These are phyloP conservation scores for Pseudogymnoascus sp. DNA, from an alignment of 2,329 filamentous ascomycete species.

Conservation along the genomic window DNA sequence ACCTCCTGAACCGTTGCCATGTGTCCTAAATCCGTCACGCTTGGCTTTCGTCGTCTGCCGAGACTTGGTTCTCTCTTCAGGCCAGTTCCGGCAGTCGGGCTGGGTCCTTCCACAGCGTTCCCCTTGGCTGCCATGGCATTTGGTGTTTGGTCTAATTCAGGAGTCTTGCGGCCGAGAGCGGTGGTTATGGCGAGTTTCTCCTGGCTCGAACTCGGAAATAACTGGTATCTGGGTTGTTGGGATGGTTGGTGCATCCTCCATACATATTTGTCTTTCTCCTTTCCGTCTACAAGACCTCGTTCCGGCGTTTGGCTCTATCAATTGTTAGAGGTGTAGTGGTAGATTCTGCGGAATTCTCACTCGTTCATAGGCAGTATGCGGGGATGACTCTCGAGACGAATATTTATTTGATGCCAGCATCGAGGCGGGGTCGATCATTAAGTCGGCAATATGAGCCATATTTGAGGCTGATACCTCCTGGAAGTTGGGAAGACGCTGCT, in stretches of 20 bases:
- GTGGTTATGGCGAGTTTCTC: conserved; percentile 29
- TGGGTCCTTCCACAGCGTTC: conserved; percentile 30
- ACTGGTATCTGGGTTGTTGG: conserved; percentile 48
- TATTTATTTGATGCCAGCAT: conserved; percentile 36
- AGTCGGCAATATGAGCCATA: conserved; percentile 58
- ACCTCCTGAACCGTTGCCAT: conserved; percentile 64
- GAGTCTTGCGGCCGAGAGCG: conserved; percentile 14
- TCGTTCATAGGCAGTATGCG: conserved; percentile 34
- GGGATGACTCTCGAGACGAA: conserved; percentile 45
- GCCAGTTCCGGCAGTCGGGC: conserved; percentile 32
- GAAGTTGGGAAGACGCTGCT: neutral
- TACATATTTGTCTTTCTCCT: conserved; percentile 41
- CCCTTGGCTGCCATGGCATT: conserved; percentile 32
- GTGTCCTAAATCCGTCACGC: conserved; percentile 56
- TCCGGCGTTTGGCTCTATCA: conserved; percentile 4
- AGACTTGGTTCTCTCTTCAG: conserved; percentile 52
- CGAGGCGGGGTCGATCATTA: conserved; percentile 39
- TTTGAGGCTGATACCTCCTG: conserved; percentile 8
- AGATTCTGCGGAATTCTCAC: conserved; percentile 23
- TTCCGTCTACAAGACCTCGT: conserved; percentile 7
- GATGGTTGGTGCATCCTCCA: conserved; percentile 55
- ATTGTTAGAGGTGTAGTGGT: neutral
- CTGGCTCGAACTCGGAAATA: conserved; percentile 50
- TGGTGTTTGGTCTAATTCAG: conserved; percentile 39
- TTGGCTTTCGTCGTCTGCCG: conserved; percentile 53